Conservation (phyloP, 768 basidiomycete genomes). For the Paxillus rubicundulus region DNA sequence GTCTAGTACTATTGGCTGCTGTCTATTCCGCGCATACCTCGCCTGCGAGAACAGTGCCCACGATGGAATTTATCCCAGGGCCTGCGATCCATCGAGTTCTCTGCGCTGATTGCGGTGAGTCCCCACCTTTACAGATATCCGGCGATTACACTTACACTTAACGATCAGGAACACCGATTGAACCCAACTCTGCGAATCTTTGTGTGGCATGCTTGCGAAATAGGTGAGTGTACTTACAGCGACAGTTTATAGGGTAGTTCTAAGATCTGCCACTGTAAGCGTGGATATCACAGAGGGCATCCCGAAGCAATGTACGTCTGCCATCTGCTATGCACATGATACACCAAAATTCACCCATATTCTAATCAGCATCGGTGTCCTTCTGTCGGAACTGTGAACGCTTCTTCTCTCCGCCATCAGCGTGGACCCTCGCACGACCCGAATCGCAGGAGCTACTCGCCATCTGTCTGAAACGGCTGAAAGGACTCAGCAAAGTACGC, state of each 20-base stretch:
- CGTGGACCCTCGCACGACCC: conserved; percentile 83
- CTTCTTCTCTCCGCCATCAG: conserved; percentile 84
- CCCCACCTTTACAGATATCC: not conserved
- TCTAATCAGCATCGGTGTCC: conserved; percentile 69
- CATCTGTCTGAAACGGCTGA: conserved; percentile 92
- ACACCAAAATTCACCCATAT: not conserved
- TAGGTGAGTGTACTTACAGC: conserved; percentile 50
- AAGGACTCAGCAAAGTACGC: conserved; percentile 90
- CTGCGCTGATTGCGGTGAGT: conserved; percentile 84
- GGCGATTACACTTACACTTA: conserved; percentile 3
- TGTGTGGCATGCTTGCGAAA: conserved; percentile 88
- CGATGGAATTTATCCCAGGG: conserved; percentile 77
- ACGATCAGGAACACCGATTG: conserved; percentile 71
- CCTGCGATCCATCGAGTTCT: conserved; percentile 80
- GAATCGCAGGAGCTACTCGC: conserved; percentile 94
- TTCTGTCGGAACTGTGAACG: conserved; percentile 97
- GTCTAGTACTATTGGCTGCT: no score
- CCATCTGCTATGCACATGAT: not conserved
- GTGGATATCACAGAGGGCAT: conserved; percentile 99
- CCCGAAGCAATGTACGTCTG: conserved; percentile 79
- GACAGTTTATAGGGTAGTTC: not conserved
- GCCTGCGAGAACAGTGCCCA: not conserved
- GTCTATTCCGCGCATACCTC: not conserved
- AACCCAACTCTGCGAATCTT: conserved; percentile 89
- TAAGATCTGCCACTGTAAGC: conserved; percentile 33